Evolutionary conservation across 148 eudicot species (phyloP).

Genomic region (Silene conica): DNA sequence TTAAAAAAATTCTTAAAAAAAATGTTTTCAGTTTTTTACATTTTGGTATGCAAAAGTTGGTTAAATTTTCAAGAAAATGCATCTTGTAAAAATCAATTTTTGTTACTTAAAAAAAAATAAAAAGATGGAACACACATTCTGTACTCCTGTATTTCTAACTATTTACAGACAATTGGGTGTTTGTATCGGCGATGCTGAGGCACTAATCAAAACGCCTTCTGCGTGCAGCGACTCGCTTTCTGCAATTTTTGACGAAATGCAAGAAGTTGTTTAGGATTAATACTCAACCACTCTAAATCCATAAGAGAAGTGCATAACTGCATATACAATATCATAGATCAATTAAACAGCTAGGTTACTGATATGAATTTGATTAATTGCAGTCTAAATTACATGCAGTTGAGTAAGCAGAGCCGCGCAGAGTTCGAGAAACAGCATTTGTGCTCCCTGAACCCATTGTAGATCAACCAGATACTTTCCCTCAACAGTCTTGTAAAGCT

Average conservation of each 20-base stretch:
- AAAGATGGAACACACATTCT: too few relatives aligned
- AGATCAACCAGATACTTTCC: constrained; percentile 91
- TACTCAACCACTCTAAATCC: constrained; percentile 6
- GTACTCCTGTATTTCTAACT: too few relatives aligned
- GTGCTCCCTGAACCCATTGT: constrained; percentile 87
- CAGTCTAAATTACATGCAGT: constrained; percentile 68
- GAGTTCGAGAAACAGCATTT: constrained; percentile 81
- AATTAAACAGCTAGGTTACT: constrained; percentile 17
- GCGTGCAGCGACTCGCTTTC: too few relatives aligned
- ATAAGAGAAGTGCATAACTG: constrained; percentile 16
- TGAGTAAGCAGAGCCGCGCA: constrained; percentile 95
- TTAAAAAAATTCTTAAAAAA: neutral
- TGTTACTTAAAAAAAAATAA: neutral
- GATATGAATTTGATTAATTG: neutral
- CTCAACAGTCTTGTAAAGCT: constrained; percentile 85
- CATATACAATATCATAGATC: constrained; percentile 21
- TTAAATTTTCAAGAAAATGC: constrained; percentile 1
- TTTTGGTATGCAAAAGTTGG: neutral
- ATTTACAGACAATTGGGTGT: too few relatives aligned
- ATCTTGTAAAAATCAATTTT: neutral
- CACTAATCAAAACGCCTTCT: too few relatives aligned
- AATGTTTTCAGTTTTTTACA: neutral
- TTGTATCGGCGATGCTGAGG: too few relatives aligned
- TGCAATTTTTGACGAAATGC: neutral
- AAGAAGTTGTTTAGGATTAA: neutral